Conservation (phyloP, 768 basidiomycete species). For the Tremella yokohamensis region DNA sequence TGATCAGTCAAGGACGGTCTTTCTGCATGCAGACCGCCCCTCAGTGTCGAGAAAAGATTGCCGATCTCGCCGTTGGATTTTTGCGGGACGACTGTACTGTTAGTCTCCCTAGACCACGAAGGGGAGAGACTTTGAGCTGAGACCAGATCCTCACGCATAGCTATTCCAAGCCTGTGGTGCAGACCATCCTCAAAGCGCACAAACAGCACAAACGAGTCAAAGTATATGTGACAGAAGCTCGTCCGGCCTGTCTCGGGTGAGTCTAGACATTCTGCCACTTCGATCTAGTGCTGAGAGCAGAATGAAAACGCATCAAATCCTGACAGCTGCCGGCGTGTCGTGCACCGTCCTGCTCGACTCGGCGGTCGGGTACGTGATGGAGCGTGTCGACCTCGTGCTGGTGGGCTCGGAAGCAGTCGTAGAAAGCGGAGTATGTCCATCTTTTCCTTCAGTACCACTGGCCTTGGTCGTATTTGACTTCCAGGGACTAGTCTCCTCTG, state of each 20-base stretch:
- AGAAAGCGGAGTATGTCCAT: conserved; percentile 65
- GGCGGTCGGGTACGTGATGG: conserved; percentile 95
- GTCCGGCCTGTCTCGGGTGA: conserved; percentile 82
- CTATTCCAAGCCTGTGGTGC: conserved; percentile 91
- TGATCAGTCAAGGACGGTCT: conserved; percentile 73
- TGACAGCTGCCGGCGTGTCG: conserved; percentile 86
- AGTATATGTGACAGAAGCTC: conserved; percentile 87
- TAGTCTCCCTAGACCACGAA: conserved; percentile 17
- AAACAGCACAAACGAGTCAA: conserved; percentile 81
- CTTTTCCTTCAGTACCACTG: not conserved
- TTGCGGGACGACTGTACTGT: conserved; percentile 83
- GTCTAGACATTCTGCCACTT: conserved; percentile 41
- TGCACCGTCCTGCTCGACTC: conserved; percentile 93
- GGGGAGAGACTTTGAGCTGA: not conserved
- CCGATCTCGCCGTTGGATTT: conserved; percentile 80
- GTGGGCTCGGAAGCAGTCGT: conserved; percentile 98
- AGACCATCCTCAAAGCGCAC: conserved; percentile 84
- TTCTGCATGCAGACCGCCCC: conserved; percentile 71
- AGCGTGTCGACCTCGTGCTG: conserved; percentile 88
- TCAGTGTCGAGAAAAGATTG: conserved; percentile 83
- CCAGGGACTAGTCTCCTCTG: conserved; percentile 50
- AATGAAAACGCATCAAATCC: conserved; percentile 80
- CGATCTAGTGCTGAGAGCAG: conserved; percentile 52
- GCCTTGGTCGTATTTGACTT: not conserved
- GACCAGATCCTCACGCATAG: conserved; percentile 90